phyloP scores from a whole-genome alignment of 2,329 filamentous ascomycete species.

The Xylariaceae sp. region DNA sequence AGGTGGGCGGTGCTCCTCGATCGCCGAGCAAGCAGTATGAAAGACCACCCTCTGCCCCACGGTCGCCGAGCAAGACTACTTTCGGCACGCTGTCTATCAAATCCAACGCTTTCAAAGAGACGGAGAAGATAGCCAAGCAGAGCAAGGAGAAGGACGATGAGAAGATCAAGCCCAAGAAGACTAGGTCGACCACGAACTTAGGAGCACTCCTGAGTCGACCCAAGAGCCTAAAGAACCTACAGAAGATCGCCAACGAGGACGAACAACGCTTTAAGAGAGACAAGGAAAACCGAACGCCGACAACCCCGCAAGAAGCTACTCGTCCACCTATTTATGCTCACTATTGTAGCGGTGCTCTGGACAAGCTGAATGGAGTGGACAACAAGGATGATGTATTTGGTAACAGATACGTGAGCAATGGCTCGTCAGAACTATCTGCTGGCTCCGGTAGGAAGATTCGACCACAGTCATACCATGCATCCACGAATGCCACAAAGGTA shows the following conservation, averaged over 20 bases:
- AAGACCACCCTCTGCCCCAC: slow-evolving; percentile 7
- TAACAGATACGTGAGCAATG: slow-evolving; percentile 4
- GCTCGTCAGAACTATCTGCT: slow-evolving; percentile 16
- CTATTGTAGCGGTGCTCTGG: slow-evolving; percentile 47
- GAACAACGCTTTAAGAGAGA: slow-evolving; percentile 53
- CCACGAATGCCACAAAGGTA: slow-evolving; percentile 19
- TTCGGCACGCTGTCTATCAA: slow-evolving; percentile 33
- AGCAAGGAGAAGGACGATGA: slow-evolving; percentile 25
- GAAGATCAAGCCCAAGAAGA: slow-evolving; percentile 66
- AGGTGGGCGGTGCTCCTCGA: slow-evolving; percentile 25
- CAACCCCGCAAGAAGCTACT: slow-evolving; percentile 34
- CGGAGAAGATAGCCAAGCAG: slow-evolving; percentile 26
- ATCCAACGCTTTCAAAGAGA: slow-evolving; percentile 34
- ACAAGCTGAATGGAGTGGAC: slow-evolving; percentile 15
- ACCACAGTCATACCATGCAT: slow-evolving; percentile 47
- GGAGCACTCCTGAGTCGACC: slow-evolving; percentile 69
- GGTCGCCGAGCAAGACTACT: slow-evolving; percentile 26
- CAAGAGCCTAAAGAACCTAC: slow-evolving; percentile 67
- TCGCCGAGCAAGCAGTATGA: slow-evolving; percentile 20
- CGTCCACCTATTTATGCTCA: slow-evolving; percentile 78
- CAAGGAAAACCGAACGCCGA: slow-evolving; percentile 78
- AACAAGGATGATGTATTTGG: slow-evolving; percentile 7
- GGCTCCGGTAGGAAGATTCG: slow-evolving; percentile 34
- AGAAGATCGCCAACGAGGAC: slow-evolving; percentile 47
- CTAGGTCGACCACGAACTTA: slow-evolving; percentile 81